These are phyloP conservation scores for Prosopis cineraria DNA, from an alignment of 306 rosid genomes.

Conservation along the genomic window DNA sequence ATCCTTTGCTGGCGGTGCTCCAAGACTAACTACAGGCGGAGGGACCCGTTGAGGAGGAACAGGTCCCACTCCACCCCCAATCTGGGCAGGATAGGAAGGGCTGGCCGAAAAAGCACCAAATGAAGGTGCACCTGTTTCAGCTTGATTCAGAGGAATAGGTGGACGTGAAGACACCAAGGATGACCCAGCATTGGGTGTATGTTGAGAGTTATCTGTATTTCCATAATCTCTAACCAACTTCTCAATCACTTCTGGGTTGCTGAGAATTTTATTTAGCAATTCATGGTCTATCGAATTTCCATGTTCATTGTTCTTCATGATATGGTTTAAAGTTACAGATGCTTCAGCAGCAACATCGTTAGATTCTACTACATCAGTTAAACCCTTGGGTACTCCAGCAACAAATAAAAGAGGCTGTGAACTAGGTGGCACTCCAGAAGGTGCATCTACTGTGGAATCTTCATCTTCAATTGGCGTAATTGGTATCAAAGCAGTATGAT, in stretches of 20 bases:
- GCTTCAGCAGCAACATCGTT: neutral
- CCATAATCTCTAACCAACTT: neutral
- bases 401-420: neutral
- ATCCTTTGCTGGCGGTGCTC: conserved; percentile 63
- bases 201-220: neutral
- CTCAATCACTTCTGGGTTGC: conserved; percentile 5
- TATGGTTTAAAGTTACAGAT: neutral
- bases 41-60: conserved; percentile 28
- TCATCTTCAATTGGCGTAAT: conserved; percentile 9
- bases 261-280: neutral
- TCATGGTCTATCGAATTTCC: neutral
- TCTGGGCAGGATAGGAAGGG: neutral
- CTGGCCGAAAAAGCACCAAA: neutral
- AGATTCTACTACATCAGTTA: neutral
- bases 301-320: neutral
- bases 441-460: neutral
- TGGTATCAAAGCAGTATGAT: neutral
- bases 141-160: neutral
- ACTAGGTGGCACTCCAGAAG: neutral
- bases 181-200: neutral
- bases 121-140: neutral
- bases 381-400: neutral
- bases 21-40: conserved; percentile 32
- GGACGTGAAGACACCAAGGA: neutral
- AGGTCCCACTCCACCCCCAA: neutral